Evolutionary conservation across 2,329 filamentous ascomycete genomes (phyloP).

Genomic region (Cladobotryum protrusum): DNA sequence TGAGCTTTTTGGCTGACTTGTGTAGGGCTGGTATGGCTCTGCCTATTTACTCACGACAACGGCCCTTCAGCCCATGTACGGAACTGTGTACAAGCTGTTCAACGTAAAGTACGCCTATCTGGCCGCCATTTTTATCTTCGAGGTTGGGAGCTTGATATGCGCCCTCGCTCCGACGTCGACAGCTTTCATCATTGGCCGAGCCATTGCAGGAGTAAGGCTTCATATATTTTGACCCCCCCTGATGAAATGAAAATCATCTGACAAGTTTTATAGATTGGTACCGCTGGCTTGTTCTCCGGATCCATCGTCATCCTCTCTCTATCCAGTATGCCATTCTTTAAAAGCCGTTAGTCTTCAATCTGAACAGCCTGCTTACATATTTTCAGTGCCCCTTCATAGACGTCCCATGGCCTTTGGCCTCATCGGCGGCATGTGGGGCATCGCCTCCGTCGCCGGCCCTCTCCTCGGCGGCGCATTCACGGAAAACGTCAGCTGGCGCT

Average conservation of each 20-base stretch:
- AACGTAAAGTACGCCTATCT: conserved; percentile 43
- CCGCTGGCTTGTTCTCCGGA: conserved; percentile 45
- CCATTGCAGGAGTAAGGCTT: conserved; percentile 38
- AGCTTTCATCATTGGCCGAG: conserved; percentile 46
- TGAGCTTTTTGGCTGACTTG: neutral
- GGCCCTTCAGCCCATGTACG: conserved; percentile 44
- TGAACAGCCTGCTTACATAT: neutral
- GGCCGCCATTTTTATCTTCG: conserved; percentile 36
- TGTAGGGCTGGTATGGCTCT: conserved; percentile 45
- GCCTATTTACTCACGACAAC: conserved; percentile 44
- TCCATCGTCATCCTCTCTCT: conserved; percentile 42
- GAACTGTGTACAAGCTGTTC: conserved; percentile 45
- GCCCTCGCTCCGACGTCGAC: conserved; percentile 40
- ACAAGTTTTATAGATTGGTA: conserved; percentile 33
- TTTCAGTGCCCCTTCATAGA: conserved; percentile 45
- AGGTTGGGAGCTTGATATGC: conserved; percentile 38
- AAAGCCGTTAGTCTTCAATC: neutral
- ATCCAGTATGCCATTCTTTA: conserved; percentile 23
- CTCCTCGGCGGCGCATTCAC: conserved; percentile 46
- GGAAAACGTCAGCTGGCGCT: conserved; percentile 44
- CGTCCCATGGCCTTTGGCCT: conserved; percentile 49
- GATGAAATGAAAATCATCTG: neutral
- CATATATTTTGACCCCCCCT: neutral
- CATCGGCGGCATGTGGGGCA: conserved; percentile 50
- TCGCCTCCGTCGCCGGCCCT: conserved; percentile 46